Evolutionary conservation across 805 yeast species (phyloP).

Genomic region (Spathaspora gorwiae): DNA sequence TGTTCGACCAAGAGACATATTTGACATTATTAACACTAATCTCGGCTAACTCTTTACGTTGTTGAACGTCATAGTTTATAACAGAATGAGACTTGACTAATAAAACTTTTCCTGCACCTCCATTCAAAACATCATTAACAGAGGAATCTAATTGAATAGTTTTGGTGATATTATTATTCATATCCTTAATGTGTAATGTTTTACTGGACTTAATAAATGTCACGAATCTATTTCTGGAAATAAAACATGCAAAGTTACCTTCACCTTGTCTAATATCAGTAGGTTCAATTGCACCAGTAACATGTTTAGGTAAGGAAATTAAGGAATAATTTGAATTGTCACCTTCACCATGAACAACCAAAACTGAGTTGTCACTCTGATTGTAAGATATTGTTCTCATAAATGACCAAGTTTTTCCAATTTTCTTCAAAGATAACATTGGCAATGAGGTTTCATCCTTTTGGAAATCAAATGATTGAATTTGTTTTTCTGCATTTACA

Average conservation of each 20-base stretch:
- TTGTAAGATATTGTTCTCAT: conserved; percentile 83
- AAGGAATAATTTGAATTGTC: conserved; percentile 68
- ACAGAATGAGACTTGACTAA: conserved; percentile 70
- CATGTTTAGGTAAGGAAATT: conserved; percentile 75
- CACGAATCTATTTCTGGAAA: conserved; percentile 92
- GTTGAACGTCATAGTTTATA: conserved; percentile 86
- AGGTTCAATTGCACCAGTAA: conserved; percentile 92
- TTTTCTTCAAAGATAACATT: conserved; percentile 74
- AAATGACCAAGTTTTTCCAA: conserved; percentile 83
- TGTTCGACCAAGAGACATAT: conserved; percentile 84
- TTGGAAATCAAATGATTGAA: conserved; percentile 71
- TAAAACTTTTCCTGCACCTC: conserved; percentile 80
- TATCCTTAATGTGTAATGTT: conserved; percentile 76
- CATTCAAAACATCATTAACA: conserved; percentile 68
- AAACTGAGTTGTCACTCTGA: conserved; percentile 83
- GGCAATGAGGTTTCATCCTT: conserved; percentile 67
- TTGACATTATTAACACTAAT: conserved; percentile 73
- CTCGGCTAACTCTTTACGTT: conserved; percentile 71
- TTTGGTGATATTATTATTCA: conserved; percentile 78
- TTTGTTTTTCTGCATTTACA: conserved; percentile 80
- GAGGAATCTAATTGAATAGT: conserved; percentile 64
- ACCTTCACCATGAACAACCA: conserved; percentile 75
- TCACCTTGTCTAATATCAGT: conserved; percentile 72
- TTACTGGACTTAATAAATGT: conserved; percentile 63
- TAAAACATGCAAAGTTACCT: conserved; percentile 82